Percentiles rank a stretch among this genome's conserved stretches.
phyloP scores from a whole-genome alignment of 768 basidiomycete species.

The Tricholoma sp. region DNA sequence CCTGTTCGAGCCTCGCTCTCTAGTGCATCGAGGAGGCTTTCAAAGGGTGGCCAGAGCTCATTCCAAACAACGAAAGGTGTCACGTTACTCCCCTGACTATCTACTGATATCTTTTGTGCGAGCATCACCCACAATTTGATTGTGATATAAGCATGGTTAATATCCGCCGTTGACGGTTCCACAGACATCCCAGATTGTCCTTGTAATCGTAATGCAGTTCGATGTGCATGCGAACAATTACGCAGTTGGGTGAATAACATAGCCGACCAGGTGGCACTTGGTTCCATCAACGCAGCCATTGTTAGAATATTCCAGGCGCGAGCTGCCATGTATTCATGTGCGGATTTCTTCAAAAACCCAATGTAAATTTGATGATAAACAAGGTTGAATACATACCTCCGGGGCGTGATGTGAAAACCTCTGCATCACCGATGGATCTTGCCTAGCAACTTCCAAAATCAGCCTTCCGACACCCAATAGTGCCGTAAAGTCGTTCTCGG shows the following conservation, averaged over 20 bases:
- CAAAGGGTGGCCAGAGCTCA: slow-evolving; percentile 71
- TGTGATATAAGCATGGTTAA: slow-evolving; percentile 64
- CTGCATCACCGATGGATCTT: slow-evolving; percentile 38
- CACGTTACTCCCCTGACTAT: slow-evolving; percentile 23
- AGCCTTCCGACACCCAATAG: slow-evolving; percentile 48
- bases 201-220: slow-evolving; percentile 38
- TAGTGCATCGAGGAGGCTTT: slow-evolving; percentile 43
- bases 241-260: slow-evolving; percentile 47
- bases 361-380: not conserved
- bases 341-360: slow-evolving; percentile 25
- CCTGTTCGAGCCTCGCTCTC: slow-evolving; percentile 43
- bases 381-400: slow-evolving; percentile 25
- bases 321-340: slow-evolving; percentile 32
- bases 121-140: slow-evolving; percentile 71
- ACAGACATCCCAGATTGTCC: slow-evolving; percentile 29
- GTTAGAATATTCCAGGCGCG: slow-evolving; percentile 65
- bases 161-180: slow-evolving; percentile 46
- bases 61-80: slow-evolving; percentile 56
- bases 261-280: slow-evolving; percentile 27
- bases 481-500: slow-evolving; percentile 49
- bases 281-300: slow-evolving; percentile 45
- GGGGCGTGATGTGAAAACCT: slow-evolving; percentile 31
- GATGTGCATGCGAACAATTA: slow-evolving; percentile 44
- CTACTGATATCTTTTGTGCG: slow-evolving; percentile 33
- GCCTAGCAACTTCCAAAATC: slow-evolving; percentile 41